A percentile compares a stretch with the other conserved stretches of the same genome.
Conservation (phyloP, 805 yeast genomes). For the Kodamaea leandrae region DNA sequence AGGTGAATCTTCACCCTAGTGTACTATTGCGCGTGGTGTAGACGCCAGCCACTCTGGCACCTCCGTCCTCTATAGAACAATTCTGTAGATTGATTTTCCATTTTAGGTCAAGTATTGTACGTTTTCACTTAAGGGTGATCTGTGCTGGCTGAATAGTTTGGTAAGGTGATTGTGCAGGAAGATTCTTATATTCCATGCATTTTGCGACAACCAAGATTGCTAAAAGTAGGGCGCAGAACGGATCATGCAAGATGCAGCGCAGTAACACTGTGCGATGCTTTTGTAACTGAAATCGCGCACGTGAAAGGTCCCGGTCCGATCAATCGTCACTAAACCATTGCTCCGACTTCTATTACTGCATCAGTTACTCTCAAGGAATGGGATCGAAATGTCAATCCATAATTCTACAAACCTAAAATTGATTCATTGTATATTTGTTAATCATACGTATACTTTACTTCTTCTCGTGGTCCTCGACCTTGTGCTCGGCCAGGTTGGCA, state of each 20-base stretch:
- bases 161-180: not conserved
- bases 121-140: constrained; percentile 2
- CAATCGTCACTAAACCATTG: too few relatives aligned
- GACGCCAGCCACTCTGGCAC: not conserved
- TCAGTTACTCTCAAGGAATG: not conserved
- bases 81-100: not conserved
- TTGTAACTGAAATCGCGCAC: too few relatives aligned
- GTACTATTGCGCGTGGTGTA: not conserved
- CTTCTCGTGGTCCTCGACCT: constrained; percentile 22
- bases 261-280: too few relatives aligned
- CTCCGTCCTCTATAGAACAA: too few relatives aligned
- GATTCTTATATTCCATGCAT: not conserved
- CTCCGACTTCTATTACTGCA: too few relatives aligned
- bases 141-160: constrained; percentile 1
- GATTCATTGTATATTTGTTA: not conserved
- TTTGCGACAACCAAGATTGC: not conserved
- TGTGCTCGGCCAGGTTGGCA: constrained; percentile 34
- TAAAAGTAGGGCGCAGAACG: too few relatives aligned
- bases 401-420: not conserved
- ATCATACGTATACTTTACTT: not conserved
- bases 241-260: too few relatives aligned
- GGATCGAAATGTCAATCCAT: not conserved
- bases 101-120: not conserved
- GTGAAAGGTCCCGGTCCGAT: too few relatives aligned
- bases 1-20: not conserved